Percentiles rank a stretch among this genome's conserved stretches.
phyloP scores from a whole-genome alignment of 2,329 filamentous ascomycete species.

The Diaporthe aspalathi region DNA sequence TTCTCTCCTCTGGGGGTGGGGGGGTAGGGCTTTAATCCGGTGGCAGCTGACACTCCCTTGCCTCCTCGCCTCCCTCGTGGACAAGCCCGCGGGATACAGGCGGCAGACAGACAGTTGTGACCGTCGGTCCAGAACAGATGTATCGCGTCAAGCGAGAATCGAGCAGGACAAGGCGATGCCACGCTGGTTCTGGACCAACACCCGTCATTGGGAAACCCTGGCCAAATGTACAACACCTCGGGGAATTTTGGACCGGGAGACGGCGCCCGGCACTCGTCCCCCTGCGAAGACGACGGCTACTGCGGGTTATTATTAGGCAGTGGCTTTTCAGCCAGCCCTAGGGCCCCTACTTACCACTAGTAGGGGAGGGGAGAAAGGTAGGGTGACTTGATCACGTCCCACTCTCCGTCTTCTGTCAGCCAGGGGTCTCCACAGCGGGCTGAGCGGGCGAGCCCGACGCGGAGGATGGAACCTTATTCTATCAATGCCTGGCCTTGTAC shows the following conservation, averaged over 20 bases:
- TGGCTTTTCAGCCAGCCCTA: conserved; percentile 27
- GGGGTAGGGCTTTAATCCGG: no score
- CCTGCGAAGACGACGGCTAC: neutral
- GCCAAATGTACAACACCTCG: conserved; percentile 19
- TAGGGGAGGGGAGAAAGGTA: neutral
- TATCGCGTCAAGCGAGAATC: neutral
- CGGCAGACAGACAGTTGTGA: neutral
- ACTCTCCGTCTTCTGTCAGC: neutral
- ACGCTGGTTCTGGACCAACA: neutral
- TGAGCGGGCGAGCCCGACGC: conserved; percentile 23
- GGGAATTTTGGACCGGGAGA: conserved; percentile 20
- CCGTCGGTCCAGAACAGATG: neutral
- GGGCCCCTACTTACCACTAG: no score
- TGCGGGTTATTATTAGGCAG: neutral
- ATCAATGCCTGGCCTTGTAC: neutral
- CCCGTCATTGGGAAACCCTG: conserved; percentile 2
- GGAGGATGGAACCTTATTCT: conserved; percentile 28
- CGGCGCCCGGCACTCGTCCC: conserved; percentile 9
- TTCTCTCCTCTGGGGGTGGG: no score
- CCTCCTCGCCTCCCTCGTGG: neutral
- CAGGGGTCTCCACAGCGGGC: conserved; percentile 30
- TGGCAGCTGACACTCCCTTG: neutral
- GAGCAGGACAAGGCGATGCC: conserved; percentile 5
- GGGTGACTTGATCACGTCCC: no score
- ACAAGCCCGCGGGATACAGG: no score